Percentiles rank a stretch among this genome's conserved stretches.
Conservation (phyloP, 371 early-diverging fungal genomes). For the Lichtheimia ramosa region DNA sequence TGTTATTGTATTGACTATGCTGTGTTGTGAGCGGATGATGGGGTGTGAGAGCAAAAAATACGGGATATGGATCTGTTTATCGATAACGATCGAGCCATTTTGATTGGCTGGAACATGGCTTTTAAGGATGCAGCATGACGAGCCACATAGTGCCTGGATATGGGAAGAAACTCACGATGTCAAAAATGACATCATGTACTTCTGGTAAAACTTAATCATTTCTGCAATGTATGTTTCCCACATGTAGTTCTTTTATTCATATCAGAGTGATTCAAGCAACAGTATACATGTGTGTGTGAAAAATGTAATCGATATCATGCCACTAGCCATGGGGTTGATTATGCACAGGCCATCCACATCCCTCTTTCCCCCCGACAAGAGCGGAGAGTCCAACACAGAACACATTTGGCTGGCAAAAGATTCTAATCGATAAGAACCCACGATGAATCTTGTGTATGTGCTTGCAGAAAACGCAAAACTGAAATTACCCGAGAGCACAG, state of each 20-base stretch:
- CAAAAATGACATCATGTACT: constrained; percentile 13
- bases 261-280: too few relatives aligned
- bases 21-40: neutral
- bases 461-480: neutral
- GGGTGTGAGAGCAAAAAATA: too few relatives aligned
- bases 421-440: neutral
- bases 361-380: neutral
- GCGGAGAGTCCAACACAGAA: too few relatives aligned
- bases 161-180: constrained; percentile 7
- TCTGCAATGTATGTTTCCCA: neutral
- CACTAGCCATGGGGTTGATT: too few relatives aligned
- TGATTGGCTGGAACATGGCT: constrained; percentile 13
- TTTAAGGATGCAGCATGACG: constrained; percentile 15
- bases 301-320: too few relatives aligned
- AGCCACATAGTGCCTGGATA: constrained; percentile 15
- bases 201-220: constrained; percentile 10
- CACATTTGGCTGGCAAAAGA: neutral
- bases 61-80: constrained; percentile 6
- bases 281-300: too few relatives aligned
- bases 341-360: neutral
- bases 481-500: neutral
- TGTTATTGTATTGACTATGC: neutral
- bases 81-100: constrained; percentile 17
- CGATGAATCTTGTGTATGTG: neutral
- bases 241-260: too few relatives aligned